These are phyloP conservation scores for Tinospora cordifolia DNA, from an alignment of 164 flowering plant species.

Conservation along the genomic window DNA sequence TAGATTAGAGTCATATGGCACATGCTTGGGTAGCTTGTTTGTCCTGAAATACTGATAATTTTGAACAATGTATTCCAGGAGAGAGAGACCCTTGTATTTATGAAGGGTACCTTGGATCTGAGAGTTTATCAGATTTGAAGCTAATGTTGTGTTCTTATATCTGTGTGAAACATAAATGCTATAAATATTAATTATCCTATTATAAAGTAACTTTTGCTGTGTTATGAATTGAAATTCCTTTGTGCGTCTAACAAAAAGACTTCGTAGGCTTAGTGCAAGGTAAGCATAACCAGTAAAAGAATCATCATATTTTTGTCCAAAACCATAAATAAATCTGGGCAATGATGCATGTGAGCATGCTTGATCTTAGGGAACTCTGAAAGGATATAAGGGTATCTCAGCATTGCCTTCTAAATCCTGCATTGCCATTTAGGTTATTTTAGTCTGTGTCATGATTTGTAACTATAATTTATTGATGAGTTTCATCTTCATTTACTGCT, in stretches of 20 bases:
- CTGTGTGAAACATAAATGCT: neutral
- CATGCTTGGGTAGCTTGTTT: neutral
- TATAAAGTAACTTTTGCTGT: neutral
- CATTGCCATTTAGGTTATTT: neutral
- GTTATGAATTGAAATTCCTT: neutral
- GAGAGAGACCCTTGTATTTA: neutral
- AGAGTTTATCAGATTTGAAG: too few relatives aligned
- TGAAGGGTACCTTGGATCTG: too few relatives aligned
- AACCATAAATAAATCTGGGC: neutral
- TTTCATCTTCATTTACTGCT: neutral
- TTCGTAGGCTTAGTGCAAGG: neutral
- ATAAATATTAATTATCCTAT: neutral
- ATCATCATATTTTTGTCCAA: neutral
- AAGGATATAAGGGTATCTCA: neutral
- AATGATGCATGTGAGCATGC: neutral
- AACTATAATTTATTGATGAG: neutral
- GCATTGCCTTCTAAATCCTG: neutral
- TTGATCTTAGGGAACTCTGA: neutral
- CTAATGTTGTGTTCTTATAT: neutral
- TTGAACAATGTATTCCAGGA: neutral
- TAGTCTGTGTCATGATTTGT: neutral
- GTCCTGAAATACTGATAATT: neutral
- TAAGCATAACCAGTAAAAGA: neutral
- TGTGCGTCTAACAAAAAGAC: neutral
- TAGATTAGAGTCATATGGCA: neutral